Evolutionary conservation across 805 yeast species (phyloP), one percentile per base, ranked within the genome.

Genomic region (Osmozyma mogii): DNA sequence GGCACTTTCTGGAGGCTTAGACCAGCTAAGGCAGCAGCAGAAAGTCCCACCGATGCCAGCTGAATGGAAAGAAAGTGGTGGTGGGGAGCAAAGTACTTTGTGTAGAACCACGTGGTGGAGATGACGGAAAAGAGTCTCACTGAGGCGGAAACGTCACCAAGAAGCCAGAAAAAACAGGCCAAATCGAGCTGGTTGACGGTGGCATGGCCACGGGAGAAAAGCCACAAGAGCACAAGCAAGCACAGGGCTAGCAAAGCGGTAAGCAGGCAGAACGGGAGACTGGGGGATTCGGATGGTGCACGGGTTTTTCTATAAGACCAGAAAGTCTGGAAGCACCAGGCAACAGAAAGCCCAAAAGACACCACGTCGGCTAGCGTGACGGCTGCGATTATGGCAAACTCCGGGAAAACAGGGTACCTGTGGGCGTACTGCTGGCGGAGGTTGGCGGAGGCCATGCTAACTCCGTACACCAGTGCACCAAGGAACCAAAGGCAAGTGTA

Each of bases 41-140:
- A n/a, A n/a, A 25, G 15, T 9, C 17, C 15, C 23, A 9, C 23
- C 10, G 31, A 26, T 4, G 17, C 17, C 7, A 17, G 22, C 13
- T 28, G 30, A 15, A 30, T 7, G 11, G 28, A 29, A 9, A 15
- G 13, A 12, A 29, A 33, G 17, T 18, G 25, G 22, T 28, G 28
- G 30, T 33, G 36, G 11, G 25, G 16, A 3, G 23, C 23, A 3
- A 19, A 13, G 9, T 12, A 20, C 9, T 9, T 22, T 22, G 28
- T 35, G 15, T 32, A 24, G 12, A 41, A 41, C 43, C 43, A 40
- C 25, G 37, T 36, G 11, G 32, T 30, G 9, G 44, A 37, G n/a
- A 34, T 22, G 25, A 37, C 43, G 6, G 42, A 40, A 9, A 40
- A 27, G 24, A 41, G 36, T 22, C 40, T 25, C 17, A 27, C 26